Base-by-base conservation (phyloP, 2,329 filamentous ascomycete species). In the Fonsecaea erecta region DNA sequence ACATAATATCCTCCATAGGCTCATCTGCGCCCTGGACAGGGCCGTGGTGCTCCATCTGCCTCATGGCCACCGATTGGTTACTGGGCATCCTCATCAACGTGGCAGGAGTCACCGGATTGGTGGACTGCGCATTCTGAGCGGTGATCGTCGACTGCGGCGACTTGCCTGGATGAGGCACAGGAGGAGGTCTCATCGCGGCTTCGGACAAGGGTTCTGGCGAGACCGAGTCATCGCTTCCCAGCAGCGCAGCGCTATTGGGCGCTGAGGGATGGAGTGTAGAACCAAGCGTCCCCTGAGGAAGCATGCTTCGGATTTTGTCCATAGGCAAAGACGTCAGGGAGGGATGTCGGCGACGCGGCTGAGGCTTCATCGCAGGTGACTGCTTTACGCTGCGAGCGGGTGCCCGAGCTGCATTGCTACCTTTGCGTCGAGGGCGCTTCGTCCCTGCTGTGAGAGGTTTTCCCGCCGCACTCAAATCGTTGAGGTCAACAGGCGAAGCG, bases 31-130 rank as follows among this genome's bases (percentile, higher is more conserved):
- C 26, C 24, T 84, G 74, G 62, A 77, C 74, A 72, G 84, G 73
- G 78, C 40, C 75, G 77, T 37, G 77, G 74, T 69, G 56, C 28
- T 76, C 69, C 69, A 77, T 70, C 9, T 74, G 73, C 35, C 75
- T 75, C 26, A 74, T 71, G 16, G 74, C 71, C 34, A 78, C 46
- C 46, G 52, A 67, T 26, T 77, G 76, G 62, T 81, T 82, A 68
- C 84, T 85, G 59, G 72, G 84, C 51, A 94, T 82, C 72, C 87
- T 90, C 90, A 97, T 97, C 64, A 97, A 79, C 6, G 93, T 96
- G 8, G 93, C 92, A 0, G 93, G 93, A 0, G 93, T 96, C 1
- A 92, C 93, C 11, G 91, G 91, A 59, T 88, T 78, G 54, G 86
- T 71, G 35, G 59, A 56, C 11, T 48, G 34, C 28, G 72, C 68